These are phyloP conservation scores for Nannochloropsis gaditana DNA, from an alignment of 108 stramenopile species.

Conservation along the genomic window DNA sequence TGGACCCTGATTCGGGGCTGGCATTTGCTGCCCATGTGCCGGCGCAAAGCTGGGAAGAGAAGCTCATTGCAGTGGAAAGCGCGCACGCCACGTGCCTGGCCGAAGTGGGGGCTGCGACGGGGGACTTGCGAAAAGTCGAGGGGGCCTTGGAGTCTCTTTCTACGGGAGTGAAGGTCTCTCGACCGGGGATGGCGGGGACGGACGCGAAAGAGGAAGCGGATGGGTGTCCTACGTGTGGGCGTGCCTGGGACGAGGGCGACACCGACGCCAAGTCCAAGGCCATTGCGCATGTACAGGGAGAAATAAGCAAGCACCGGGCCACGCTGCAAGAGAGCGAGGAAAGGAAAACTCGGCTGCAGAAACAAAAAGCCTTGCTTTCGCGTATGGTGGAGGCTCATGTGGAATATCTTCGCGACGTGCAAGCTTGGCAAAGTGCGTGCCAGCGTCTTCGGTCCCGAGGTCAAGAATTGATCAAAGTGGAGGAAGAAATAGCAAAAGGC, in stretches of 20 bases:
- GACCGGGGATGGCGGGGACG: not conserved
- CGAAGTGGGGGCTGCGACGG: not conserved
- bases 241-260: not conserved
- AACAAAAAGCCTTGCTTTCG: not conserved
- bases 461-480: not conserved
- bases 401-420: not conserved
- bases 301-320: not conserved
- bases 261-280: not conserved
- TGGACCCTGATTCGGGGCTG: not conserved
- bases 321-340: not conserved
- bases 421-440: not conserved
- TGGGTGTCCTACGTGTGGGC: not conserved
- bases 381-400: not conserved
- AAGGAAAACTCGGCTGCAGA: not conserved
- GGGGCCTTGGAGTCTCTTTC: not conserved
- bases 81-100: not conserved
- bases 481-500: not conserved
- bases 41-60: not conserved
- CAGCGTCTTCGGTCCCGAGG: constrained; percentile 15
- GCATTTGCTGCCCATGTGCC: not conserved
- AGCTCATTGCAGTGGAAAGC: not conserved
- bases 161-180: not conserved
- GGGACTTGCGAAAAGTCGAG: not conserved
- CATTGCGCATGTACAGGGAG: not conserved
- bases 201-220: not conserved